Percentiles rank a stretch among this genome's conserved stretches.
These are phyloP conservation scores for Apiospora sp. DNA, from an alignment of 2,329 filamentous ascomycete species.

Conservation along the genomic window DNA sequence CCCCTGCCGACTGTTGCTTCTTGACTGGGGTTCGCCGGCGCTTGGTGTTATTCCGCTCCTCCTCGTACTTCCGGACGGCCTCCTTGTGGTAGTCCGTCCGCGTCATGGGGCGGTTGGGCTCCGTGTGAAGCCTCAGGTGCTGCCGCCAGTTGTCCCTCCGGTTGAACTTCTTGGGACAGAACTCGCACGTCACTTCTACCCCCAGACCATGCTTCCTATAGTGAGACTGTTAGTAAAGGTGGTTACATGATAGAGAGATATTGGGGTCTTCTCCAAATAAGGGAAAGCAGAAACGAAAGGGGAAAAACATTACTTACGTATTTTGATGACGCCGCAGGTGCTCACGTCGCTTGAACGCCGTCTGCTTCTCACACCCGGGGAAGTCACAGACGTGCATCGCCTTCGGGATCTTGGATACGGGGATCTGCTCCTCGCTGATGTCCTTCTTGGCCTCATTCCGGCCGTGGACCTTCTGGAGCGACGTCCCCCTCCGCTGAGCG, in stretches of 20 bases:
- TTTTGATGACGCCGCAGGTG: slow-evolving; percentile 63
- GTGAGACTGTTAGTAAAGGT: not conserved
- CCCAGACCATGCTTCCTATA: not conserved
- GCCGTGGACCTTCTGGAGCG: slow-evolving; percentile 20
- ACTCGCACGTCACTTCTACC: slow-evolving; percentile 18
- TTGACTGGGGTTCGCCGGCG: not conserved
- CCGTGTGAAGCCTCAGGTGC: slow-evolving; percentile 49
- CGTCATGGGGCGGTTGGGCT: slow-evolving; percentile 39
- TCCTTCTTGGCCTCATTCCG: slow-evolving; percentile 30
- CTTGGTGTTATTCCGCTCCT: slow-evolving; percentile 30
- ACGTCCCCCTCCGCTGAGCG: not conserved
- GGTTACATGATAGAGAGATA: too few relatives aligned
- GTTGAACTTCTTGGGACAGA: slow-evolving; percentile 44
- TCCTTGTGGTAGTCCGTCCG: slow-evolving; percentile 42
- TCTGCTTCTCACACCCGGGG: slow-evolving; percentile 29
- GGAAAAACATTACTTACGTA: slow-evolving; percentile 37
- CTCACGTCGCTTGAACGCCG: slow-evolving; percentile 60
- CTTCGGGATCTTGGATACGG: slow-evolving; percentile 4
- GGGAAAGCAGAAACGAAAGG: not conserved
- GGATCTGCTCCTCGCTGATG: not conserved
- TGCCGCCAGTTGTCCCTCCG: slow-evolving; percentile 49
- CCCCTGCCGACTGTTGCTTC: not conserved
- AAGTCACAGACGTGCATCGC: not conserved
- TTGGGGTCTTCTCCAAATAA: too few relatives aligned
- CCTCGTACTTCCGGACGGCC: slow-evolving; percentile 37